These are phyloP conservation scores for Kondoa malvinella DNA, from an alignment of 768 basidiomycete genomes.

Conservation along the genomic window DNA sequence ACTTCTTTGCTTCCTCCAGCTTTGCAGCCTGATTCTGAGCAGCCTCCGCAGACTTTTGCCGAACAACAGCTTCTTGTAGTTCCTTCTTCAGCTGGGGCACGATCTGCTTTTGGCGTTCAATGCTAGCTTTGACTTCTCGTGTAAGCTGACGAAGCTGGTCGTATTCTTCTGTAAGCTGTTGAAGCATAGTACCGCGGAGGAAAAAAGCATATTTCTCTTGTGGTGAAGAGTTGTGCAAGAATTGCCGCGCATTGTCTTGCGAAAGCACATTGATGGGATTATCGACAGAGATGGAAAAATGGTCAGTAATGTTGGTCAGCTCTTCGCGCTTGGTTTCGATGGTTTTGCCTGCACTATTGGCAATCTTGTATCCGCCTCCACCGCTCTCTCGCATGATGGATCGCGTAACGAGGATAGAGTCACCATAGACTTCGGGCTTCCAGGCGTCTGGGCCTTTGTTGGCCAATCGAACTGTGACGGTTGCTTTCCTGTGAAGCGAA, in stretches of 20 bases:
- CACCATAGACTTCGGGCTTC: conserved; percentile 66
- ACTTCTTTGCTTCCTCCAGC: conserved; percentile 27
- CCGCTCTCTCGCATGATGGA: conserved; percentile 55
- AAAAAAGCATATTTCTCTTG: conserved; percentile 94
- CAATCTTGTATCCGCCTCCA: conserved; percentile 63
- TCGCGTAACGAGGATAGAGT: conserved; percentile 67
- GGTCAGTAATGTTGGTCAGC: conserved; percentile 70
- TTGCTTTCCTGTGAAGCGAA: conserved; percentile 39
- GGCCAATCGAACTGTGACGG: conserved; percentile 64
- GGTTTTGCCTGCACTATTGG: conserved; percentile 43
- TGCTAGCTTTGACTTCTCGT: conserved; percentile 46
- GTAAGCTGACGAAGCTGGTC: conserved; percentile 57
- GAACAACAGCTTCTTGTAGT: conserved; percentile 56
- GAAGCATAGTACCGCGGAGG: conserved; percentile 77
- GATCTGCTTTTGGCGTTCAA: conserved; percentile 54
- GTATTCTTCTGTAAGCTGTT: conserved; percentile 75
- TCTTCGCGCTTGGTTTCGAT: conserved; percentile 68
- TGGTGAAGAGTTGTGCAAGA: conserved; percentile 64
- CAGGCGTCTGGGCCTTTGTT: conserved; percentile 85
- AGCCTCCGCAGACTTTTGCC: conserved; percentile 52
- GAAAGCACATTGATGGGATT: conserved; percentile 53
- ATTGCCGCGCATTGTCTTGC: conserved; percentile 56
- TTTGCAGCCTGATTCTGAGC: conserved; percentile 44
- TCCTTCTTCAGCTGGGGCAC: conserved; percentile 58
- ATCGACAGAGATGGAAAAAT: conserved; percentile 93